Base-by-base conservation (phyloP, 257 asterid species). In the Lycium ferocissimum region DNA sequence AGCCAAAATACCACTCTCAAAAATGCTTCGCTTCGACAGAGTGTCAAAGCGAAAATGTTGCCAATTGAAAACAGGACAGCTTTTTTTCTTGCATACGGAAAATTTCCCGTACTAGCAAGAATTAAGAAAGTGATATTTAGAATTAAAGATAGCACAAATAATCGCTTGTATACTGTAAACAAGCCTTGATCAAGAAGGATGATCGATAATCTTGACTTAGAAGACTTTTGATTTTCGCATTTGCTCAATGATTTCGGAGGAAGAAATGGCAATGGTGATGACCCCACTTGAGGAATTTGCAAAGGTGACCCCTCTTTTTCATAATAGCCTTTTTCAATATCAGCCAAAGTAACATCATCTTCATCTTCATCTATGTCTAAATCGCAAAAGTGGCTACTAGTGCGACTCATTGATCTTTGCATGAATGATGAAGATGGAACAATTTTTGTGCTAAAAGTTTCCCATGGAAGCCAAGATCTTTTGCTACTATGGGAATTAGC, bases 341-440 rank as follows among this genome's bases (percentile, higher is more conserved):
- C 90, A 33, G 85, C 88, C 1, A 91, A 73, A 54, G 84, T 26
- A 43, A 37, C 71, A 5, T 83, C 83, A 1, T 84, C 79, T 0
- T 88, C 90, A 0, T 84, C 88, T 2, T 84, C 85, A 0, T 88
- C 91, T 26, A 79, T 80, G 2, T 86, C 92, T 3, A 92, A 86
- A 38, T 94, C 96, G 57, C 98, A 94, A 84, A 92, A 94, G 88
- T 94, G 98, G 90, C 94, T 94, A 76, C 96, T 92, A 57, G 92
- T 82, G 15, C 87, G 76, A 92, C 96, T 94, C 79, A 87, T 71
- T 79, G 98, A 91, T 69, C 93, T 78, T 20, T 90, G 83, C 9
- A 91, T 72, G 84, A 81, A 59, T 4, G 89, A 88, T 3, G 81
- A 80, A 15, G 90, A 38, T 11, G 95, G 95, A 1, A 85, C 82